phyloP scores from a whole-genome alignment of 305 asterid genomes.

The Rubia tinctorum region DNA sequence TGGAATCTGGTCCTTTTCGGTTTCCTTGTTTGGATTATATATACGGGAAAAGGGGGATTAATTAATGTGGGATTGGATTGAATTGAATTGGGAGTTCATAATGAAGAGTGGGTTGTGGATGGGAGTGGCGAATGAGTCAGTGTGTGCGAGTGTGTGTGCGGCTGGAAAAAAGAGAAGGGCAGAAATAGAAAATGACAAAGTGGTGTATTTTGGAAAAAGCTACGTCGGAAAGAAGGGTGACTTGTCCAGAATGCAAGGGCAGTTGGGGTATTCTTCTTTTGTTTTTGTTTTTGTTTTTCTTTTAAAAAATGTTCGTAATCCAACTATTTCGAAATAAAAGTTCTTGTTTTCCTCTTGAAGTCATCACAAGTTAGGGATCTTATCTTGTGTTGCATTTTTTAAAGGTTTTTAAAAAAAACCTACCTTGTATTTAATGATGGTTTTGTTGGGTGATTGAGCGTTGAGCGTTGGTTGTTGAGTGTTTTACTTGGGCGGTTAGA shows the following conservation, averaged over 20 bases:
- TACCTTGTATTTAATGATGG: too few relatives aligned
- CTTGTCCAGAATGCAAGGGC: background rate
- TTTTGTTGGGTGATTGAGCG: too few relatives aligned
- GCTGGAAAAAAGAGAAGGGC: background rate
- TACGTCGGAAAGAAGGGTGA: background rate
- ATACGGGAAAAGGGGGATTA: background rate
- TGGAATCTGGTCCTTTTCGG: background rate
- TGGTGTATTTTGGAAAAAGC: background rate
- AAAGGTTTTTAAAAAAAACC: too few relatives aligned
- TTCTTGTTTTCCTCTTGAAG: background rate
- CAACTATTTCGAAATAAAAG: background rate
- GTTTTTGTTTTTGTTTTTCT: background rate
- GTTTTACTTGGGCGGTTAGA: too few relatives aligned
- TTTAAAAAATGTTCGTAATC: background rate
- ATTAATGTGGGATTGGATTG: background rate
- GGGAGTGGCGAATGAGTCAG: background rate
- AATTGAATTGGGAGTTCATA: background rate
- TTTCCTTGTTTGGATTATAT: too few relatives aligned
- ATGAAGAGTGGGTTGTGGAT: background rate
- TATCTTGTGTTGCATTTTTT: background rate
- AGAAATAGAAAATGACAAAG: background rate
- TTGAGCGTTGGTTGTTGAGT: too few relatives aligned
- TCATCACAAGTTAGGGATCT: background rate
- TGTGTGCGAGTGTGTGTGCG: background rate
- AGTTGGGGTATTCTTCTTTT: background rate